These are phyloP conservation scores for Termitomyces bulborhizus DNA, from an alignment of 768 basidiomycete genomes.

Conservation along the genomic window DNA sequence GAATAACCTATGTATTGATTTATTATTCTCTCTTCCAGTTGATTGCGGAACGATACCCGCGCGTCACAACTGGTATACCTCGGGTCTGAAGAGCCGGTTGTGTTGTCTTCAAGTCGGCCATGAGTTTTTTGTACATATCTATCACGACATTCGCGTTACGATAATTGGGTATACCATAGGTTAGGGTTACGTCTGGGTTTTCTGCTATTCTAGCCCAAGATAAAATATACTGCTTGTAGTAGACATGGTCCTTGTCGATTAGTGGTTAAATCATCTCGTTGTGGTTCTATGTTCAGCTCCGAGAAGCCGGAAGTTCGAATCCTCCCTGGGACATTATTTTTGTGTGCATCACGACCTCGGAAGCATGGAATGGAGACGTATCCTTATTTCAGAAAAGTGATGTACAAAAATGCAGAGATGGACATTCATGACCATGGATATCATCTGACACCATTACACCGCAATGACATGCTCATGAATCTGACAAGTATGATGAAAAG, in stretches of 20 bases:
- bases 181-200: no score
- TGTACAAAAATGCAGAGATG: not conserved
- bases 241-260: slow-evolving; percentile 16
- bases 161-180: not conserved
- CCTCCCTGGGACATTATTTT: slow-evolving; percentile 20
- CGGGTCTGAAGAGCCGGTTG: slow-evolving; percentile 2
- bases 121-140: not conserved
- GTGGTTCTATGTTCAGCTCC: slow-evolving; percentile 9
- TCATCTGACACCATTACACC: slow-evolving; percentile 1
- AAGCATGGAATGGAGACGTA: no score
- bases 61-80: slow-evolving; percentile 57
- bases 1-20: slow-evolving; percentile 2
- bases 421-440: not conserved
- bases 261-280: slow-evolving; percentile 18
- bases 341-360: not conserved
- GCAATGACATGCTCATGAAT: not conserved
- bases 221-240: not conserved
- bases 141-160: not conserved
- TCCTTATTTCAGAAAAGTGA: no score
- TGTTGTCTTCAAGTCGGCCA: not conserved
- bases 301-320: slow-evolving; percentile 23
- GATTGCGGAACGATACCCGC: slow-evolving; percentile 63
- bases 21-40: slow-evolving; percentile 29
- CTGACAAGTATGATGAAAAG: not conserved
- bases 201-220: no score